Percentiles rank a stretch among this genome's conserved stretches.
phyloP scores from a whole-genome alignment of 108 stramenopile genomes.

The Skeletonema menzelii region DNA sequence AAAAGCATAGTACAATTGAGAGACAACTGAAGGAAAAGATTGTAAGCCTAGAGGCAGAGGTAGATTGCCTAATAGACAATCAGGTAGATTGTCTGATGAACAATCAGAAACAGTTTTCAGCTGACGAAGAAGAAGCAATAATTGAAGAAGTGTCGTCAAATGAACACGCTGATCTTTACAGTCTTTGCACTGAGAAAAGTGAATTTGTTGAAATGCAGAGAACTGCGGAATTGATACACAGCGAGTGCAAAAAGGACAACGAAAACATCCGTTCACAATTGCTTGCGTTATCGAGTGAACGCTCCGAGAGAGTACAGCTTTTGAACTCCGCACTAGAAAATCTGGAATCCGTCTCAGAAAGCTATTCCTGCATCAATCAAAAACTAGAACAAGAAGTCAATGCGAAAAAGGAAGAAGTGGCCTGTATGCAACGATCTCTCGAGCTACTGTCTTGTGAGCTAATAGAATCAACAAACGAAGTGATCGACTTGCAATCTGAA shows the following conservation, averaged over 20 bases:
- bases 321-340: not conserved
- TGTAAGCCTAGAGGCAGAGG: not conserved
- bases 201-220: constrained; percentile 3
- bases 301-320: not conserved
- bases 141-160: not conserved
- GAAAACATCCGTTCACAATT: not conserved
- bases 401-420: not conserved
- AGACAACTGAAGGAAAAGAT: not conserved
- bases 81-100: not conserved
- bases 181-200: not conserved
- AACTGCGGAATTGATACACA: not conserved
- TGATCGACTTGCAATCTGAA: not conserved
- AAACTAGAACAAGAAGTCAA: not conserved
- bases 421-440: not conserved
- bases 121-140: not conserved
- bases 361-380: not conserved
- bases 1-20: not conserved
- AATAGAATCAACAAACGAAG: not conserved
- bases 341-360: not conserved
- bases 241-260: not conserved
- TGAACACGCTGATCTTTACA: not conserved
- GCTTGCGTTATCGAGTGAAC: not conserved
- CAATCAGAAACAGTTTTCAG: not conserved
- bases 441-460: not conserved
- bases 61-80: not conserved